Evolutionary conservation across 225 moss, liverwort and hornwort genomes (phyloP).

Genomic region (Ulota crispa): DNA sequence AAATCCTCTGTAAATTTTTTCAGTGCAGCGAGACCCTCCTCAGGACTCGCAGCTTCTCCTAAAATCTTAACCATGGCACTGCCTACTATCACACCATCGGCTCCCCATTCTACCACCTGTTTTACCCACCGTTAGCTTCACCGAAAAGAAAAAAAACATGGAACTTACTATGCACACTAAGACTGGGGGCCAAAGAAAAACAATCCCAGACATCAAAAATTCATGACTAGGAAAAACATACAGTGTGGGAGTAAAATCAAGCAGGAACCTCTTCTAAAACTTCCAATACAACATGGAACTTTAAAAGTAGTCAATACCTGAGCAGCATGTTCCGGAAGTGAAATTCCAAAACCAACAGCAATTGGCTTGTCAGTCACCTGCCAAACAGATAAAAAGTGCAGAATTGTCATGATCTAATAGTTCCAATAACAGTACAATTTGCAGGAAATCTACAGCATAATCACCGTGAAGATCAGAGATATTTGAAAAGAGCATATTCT

Average conservation of each 20-base stretch:
- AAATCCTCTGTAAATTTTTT: constrained; percentile 28
- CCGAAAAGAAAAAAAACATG: background rate
- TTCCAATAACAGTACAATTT: background rate
- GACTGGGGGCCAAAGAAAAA: background rate
- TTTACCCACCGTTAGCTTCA: constrained; percentile 4
- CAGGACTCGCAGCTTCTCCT: constrained; percentile 46
- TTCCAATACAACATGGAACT: background rate
- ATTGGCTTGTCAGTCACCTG: constrained; percentile 73
- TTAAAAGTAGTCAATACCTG: constrained; percentile 35
- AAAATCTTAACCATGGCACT: constrained; percentile 52
- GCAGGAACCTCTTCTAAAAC: background rate
- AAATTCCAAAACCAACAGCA: constrained; percentile 86
- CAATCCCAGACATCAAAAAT: background rate
- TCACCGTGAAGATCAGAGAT: background rate
- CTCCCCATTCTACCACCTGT: constrained; percentile 51
- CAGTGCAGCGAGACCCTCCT: constrained; percentile 40
- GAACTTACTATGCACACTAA: background rate
- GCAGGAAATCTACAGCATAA: background rate
- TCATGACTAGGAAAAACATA: background rate
- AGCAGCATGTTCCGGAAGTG: constrained; percentile 64
- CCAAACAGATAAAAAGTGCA: background rate
- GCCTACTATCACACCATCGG: constrained; percentile 53
- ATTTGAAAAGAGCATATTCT: background rate
- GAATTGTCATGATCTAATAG: background rate
- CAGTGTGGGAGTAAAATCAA: background rate